Percentiles rank a stretch among this genome's conserved stretches.
Conservation (phyloP, 2,329 filamentous ascomycete species). For the Colletotrichum sp. region DNA sequence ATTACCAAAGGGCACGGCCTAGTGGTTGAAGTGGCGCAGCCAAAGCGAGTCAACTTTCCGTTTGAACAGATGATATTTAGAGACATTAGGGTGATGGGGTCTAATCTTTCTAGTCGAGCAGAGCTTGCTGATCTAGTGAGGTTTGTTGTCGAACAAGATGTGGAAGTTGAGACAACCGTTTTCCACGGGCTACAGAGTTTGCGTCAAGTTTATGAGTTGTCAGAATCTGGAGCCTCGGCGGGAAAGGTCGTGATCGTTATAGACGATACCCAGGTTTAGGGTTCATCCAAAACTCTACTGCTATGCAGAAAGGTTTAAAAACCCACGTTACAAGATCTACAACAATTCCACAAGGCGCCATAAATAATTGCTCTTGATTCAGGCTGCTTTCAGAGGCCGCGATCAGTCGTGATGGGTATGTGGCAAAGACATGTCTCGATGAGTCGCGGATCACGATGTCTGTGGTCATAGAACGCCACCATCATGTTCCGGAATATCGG, state of each 20-base stretch:
- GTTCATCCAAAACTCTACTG: not conserved
- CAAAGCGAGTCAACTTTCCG: constrained; percentile 38
- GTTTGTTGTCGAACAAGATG: constrained; percentile 46
- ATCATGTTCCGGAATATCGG: not conserved
- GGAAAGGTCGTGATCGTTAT: constrained; percentile 61
- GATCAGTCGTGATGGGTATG: not conserved
- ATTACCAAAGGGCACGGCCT: constrained; percentile 64
- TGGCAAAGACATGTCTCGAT: not conserved
- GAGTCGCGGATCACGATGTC: accelerated
- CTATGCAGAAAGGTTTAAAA: not conserved
- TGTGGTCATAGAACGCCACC: not conserved
- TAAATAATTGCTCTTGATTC: accelerated
- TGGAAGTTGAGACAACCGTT: constrained; percentile 54
- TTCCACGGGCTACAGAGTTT: constrained; percentile 59
- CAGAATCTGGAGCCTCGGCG: constrained; percentile 54
- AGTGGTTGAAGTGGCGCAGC: constrained; percentile 63
- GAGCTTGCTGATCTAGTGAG: constrained; percentile 53
- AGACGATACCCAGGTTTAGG: constrained; percentile 43
- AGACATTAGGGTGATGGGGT: constrained; percentile 55
- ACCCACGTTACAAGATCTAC: not conserved
- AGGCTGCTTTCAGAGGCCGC: not conserved
- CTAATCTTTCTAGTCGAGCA: constrained; percentile 42
- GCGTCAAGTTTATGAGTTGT: constrained; percentile 53
- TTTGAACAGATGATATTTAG: constrained; percentile 56
- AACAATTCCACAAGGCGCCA: not conserved